Conservation (phyloP, 2,329 filamentous ascomycete genomes). For the Ophiostoma montium region DNA sequence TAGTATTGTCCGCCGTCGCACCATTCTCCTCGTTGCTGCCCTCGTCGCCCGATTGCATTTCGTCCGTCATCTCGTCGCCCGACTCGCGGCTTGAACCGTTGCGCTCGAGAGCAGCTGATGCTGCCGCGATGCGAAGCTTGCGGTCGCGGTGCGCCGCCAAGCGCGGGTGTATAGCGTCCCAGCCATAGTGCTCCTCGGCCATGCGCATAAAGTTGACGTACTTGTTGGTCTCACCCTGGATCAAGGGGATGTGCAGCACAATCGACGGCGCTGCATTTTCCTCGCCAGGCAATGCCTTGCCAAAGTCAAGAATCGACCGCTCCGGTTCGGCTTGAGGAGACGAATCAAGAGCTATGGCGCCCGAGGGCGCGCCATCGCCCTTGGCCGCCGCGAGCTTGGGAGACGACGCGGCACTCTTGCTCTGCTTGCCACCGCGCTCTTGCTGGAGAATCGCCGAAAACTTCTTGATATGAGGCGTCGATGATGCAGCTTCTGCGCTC, state of each 20-base stretch:
- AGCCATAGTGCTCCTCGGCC: conserved; percentile 87
- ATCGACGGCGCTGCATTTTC: conserved; percentile 59
- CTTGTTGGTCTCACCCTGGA: conserved; percentile 65
- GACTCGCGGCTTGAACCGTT: conserved; percentile 54
- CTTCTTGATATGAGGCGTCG: conserved; percentile 25
- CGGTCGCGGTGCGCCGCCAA: conserved; percentile 79
- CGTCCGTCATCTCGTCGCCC: conserved; percentile 72
- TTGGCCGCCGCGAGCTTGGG: conserved; percentile 37
- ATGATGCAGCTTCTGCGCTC: conserved; percentile 5
- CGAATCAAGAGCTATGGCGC: conserved; percentile 18
- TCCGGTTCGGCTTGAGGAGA: conserved; percentile 23
- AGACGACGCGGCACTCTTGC: conserved; percentile 25
- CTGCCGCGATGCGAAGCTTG: conserved; percentile 75
- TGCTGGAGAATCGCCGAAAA: conserved; percentile 30
- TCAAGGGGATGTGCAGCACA: conserved; percentile 64
- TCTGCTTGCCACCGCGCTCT: conserved; percentile 26
- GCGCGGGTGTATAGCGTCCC: conserved; percentile 83
- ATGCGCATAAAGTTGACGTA: conserved; percentile 92
- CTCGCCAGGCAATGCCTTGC: conserved; percentile 42
- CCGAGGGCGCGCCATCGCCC: conserved; percentile 21
- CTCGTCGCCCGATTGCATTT: conserved; percentile 53
- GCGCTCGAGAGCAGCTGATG: conserved; percentile 71
- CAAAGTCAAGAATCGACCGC: conserved; percentile 48
- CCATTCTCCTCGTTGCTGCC: conserved; percentile 83
- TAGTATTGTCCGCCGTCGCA: conserved; percentile 32